Evolutionary conservation across 2,329 filamentous ascomycete genomes (phyloP), one percentile per base, ranked within the genome.

Genomic region (Rhynchosporium graminicola): DNA sequence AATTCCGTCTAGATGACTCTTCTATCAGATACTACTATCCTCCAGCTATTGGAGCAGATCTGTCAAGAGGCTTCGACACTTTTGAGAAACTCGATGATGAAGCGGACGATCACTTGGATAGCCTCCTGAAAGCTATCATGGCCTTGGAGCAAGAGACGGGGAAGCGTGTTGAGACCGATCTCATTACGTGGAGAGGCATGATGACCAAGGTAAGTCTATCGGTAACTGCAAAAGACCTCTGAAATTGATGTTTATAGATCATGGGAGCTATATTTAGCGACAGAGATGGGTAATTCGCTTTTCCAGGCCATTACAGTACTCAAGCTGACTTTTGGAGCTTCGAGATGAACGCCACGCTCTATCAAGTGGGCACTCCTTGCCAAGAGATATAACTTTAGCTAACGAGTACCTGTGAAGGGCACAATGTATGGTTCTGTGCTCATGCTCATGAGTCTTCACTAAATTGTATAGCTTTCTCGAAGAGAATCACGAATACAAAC

Each of bases 161-260:
- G 2, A 81, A 84, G 71, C 87, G 83, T 72, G 87, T 88, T 38
- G 87, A 92, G 65, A 88, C 89, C 2, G 87, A 96, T 70, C 75
- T 98, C 51, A 82, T 98, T 57, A 98, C 94, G 1, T 99, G 94
- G 94, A 83, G 95, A 71, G 95, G 95, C 43, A 97, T 98, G 92
- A 93, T 99, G 88, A 98, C 95, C 66, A 99, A 97, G 83, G 92
- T 93, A 74, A 59, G 62, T 52, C 42, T 54, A 46, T n/a, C 10
- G 45, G 43, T 12, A 1, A 15, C 28, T 57, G 55, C 12, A 46
- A 8, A 8, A 52, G 31, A 7, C 3, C 6, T 20, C 26, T 1
- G 4, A n/a, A 15, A 33, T 15, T 38, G 48, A 40, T 28, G 13
- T 40, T 15, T 40, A 15, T 57, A 97, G 91, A 91, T 99, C 68